These are phyloP conservation scores for Fusarium keratoplasticum DNA, from an alignment of 2,329 filamentous ascomycete genomes.

Conservation along the genomic window DNA sequence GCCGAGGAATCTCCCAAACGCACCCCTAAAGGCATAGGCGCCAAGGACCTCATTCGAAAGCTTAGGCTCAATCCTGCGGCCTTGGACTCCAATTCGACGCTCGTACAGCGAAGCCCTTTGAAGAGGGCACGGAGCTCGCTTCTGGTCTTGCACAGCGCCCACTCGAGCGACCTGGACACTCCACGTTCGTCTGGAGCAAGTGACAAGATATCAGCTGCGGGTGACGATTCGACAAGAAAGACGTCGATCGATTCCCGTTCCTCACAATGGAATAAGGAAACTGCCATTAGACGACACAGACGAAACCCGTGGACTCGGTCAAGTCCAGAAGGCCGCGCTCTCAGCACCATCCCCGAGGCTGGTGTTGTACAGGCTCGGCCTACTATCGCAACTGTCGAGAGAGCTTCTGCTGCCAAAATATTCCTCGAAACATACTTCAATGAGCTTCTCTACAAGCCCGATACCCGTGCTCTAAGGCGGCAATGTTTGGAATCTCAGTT, in stretches of 20 bases:
- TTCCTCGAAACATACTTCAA: conserved; percentile 89
- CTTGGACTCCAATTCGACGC: conserved; percentile 44
- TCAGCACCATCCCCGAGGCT: conserved; percentile 52
- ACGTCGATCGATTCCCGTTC: conserved; percentile 50
- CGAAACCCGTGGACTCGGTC: conserved; percentile 52
- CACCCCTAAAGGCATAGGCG: conserved; percentile 32
- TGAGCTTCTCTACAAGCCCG: conserved; percentile 66
- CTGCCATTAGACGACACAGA: conserved; percentile 41
- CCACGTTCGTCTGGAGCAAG: conserved; percentile 44
- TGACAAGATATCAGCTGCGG: conserved; percentile 38
- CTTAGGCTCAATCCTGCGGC: conserved; percentile 42
- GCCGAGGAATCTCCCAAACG: neutral
- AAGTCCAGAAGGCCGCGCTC: conserved; percentile 49
- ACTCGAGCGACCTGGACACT: conserved; percentile 36
- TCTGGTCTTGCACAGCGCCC: conserved; percentile 33
- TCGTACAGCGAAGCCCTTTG: conserved; percentile 42
- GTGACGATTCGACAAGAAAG: conserved; percentile 47
- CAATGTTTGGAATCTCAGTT: conserved; percentile 63
- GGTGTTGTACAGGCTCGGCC: conserved; percentile 43
- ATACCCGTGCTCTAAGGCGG: conserved; percentile 45
- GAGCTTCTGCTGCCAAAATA: conserved; percentile 82
- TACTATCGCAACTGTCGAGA: conserved; percentile 75
- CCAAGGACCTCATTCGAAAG: conserved; percentile 43
- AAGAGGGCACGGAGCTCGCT: conserved; percentile 42
- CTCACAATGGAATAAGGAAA: conserved; percentile 38